Percentiles rank a stretch among this genome's conserved stretches.
Conservation (phyloP, 2,329 filamentous ascomycete genomes). For the Fusarium siculi region DNA sequence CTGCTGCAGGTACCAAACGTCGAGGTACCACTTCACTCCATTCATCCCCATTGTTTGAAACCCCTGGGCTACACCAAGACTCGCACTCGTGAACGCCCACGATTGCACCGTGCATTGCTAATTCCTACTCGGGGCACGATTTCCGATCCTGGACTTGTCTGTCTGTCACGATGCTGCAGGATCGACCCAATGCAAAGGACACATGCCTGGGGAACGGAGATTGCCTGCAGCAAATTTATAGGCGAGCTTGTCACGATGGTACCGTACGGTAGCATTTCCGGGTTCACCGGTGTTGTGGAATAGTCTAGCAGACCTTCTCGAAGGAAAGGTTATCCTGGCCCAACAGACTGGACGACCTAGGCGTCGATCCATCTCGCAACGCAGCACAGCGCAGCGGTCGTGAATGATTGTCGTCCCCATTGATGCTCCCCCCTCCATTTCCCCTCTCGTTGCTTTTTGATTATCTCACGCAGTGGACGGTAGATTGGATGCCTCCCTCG, state of each 20-base stretch:
- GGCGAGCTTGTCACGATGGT: conserved; percentile 17
- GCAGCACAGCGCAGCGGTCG: conserved; percentile 11
- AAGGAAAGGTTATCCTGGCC: conserved; percentile 41
- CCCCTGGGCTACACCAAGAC: conserved; percentile 26
- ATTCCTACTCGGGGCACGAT: conserved; percentile 18
- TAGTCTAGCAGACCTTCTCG: conserved; percentile 36
- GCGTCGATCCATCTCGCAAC: conserved; percentile 41
- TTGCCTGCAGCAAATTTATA: conserved; percentile 25
- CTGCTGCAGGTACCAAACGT: conserved; percentile 38
- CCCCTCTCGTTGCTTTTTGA: conserved; percentile 32
- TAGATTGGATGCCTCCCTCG: conserved; percentile 34
- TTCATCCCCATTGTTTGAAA: conserved; percentile 23
- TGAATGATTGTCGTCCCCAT: conserved; percentile 10
- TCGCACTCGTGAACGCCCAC: conserved; percentile 14
- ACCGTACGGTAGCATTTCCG: conserved; percentile 33
- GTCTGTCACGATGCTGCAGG: conserved; percentile 29
- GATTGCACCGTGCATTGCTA: conserved; percentile 7
- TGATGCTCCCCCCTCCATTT: conserved; percentile 14
- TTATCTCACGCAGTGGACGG: conserved; percentile 7
- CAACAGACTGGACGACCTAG: conserved; percentile 40
- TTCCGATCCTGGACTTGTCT: conserved; percentile 24
- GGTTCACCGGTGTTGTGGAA: conserved; percentile 34
- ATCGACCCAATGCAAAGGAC: conserved; percentile 39
- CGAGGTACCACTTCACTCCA: conserved; percentile 2
- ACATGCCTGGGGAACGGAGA: conserved; percentile 37